Evolutionary conservation across 192 early-diverging fungal genomes (phyloP).

Genomic region (Podochytrium sp.): DNA sequence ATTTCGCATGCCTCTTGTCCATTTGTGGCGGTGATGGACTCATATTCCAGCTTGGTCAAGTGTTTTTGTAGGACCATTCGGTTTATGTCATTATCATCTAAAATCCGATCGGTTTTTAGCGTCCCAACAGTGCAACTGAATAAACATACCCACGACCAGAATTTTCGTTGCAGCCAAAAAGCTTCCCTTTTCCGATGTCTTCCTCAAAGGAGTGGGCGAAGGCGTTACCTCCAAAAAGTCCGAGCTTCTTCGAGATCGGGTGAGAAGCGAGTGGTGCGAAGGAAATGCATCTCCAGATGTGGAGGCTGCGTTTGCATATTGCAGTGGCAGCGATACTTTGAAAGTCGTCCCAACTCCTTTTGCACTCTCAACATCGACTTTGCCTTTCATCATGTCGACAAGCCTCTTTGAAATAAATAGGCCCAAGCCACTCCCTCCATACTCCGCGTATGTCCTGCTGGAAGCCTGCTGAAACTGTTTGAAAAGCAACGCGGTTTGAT

Average conservation of each 20-base stretch:
- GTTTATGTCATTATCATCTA: slow-evolving; percentile 64
- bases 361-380: slow-evolving; percentile 43
- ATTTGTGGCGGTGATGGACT: slow-evolving; percentile 51
- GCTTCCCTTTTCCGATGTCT: not conserved
- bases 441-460: slow-evolving; percentile 43
- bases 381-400: slow-evolving; percentile 46
- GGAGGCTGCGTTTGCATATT: no score
- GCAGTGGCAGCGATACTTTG: slow-evolving; percentile 37
- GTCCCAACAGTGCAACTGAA: slow-evolving; percentile 20
- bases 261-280: no score
- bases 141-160: slow-evolving; percentile 25
- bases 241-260: not conserved
- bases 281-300: no score
- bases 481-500: slow-evolving; percentile 32
- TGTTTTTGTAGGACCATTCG: slow-evolving; percentile 61
- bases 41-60: slow-evolving; percentile 56
- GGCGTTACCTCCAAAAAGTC: not conserved
- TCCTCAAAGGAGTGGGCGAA: slow-evolving; percentile 14
- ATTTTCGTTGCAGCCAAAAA: slow-evolving; percentile 21
- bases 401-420: slow-evolving; percentile 52
- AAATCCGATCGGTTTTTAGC: no score
- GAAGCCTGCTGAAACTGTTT: slow-evolving; percentile 40
- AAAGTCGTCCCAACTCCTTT: slow-evolving; percentile 41
- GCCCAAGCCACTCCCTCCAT: slow-evolving; percentile 53
- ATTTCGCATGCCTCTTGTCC: slow-evolving; percentile 62